Percentiles rank a stretch among this genome's conserved stretches.
Conservation (phyloP, 805 yeast genomes). For the Blastobotrys attinorum region DNA sequence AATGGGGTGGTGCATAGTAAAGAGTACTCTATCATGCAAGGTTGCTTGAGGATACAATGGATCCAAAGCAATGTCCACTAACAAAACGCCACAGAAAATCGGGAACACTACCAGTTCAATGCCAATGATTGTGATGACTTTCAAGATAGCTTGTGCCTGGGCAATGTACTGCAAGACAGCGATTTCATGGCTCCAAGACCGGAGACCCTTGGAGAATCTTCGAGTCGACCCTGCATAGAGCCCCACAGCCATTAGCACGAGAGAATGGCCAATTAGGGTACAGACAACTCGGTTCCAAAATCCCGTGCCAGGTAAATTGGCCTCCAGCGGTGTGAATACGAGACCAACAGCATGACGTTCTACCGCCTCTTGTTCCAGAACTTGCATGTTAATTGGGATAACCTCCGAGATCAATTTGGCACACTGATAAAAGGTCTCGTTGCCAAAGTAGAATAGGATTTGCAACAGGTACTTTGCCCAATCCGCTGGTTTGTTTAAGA, state of each 20-base stretch:
- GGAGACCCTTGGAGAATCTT: conserved; percentile 8
- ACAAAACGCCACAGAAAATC: conserved; percentile 68
- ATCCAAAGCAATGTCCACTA: conserved; percentile 40
- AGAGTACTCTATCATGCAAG: conserved; percentile 1
- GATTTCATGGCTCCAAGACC: conserved; percentile 5
- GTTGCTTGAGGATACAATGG: conserved; percentile 46
- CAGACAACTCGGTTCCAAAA: conserved; percentile 6
- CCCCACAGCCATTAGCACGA: conserved; percentile 1
- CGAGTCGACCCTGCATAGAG: conserved; percentile 6
- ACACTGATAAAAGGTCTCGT: not conserved
- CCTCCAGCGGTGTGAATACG: not conserved
- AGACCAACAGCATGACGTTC: not conserved
- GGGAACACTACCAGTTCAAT: conserved; percentile 85
- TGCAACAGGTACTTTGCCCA: not conserved
- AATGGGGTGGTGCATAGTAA: conserved; percentile 18
- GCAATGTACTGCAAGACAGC: conserved; percentile 13
- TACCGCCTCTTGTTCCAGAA: not conserved
- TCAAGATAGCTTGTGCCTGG: conserved; percentile 43
- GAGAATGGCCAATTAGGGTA: conserved; percentile 10
- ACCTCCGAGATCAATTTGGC: not conserved
- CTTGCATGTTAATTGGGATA: not conserved
- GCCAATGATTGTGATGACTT: conserved; percentile 66
- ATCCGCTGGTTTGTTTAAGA: not conserved
- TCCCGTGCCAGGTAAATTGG: conserved; percentile 5
- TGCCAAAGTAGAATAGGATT: not conserved